Conservation (phyloP, 208 protist genomes). For the Crithidia mellificae region DNA sequence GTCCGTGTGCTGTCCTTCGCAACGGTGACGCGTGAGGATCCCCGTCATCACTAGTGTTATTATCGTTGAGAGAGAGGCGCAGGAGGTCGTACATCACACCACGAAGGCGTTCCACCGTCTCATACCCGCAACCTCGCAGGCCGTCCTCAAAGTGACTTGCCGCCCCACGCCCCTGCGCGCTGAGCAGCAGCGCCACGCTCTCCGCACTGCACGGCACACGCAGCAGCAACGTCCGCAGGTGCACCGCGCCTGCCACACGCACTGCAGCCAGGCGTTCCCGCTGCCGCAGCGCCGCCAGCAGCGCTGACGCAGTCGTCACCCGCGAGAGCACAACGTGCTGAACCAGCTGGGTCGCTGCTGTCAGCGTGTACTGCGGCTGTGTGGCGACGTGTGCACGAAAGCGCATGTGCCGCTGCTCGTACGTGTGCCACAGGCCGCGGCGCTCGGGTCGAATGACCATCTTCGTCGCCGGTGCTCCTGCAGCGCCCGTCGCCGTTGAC, state of each 20-base stretch:
- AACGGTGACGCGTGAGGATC: too few species aligned
- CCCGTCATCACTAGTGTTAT: too few species aligned
- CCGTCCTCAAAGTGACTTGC: conserved; percentile 38
- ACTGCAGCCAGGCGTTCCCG: conserved; percentile 40
- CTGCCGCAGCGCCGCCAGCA: conserved; percentile 32
- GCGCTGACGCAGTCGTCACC: conserved; percentile 9
- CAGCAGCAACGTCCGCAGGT: conserved; percentile 28
- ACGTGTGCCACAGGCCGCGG: conserved; percentile 6
- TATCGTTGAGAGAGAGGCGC: conserved; percentile 6
- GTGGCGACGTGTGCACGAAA: conserved; percentile 25
- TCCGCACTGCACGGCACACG: conserved; percentile 39
- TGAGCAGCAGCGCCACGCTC: conserved; percentile 38
- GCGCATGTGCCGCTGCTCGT: conserved; percentile 26
- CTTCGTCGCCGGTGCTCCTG: not conserved
- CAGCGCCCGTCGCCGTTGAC: too few species aligned
- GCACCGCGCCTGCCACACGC: conserved; percentile 41
- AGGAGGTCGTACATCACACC: conserved; percentile 22
- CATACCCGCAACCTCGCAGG: conserved; percentile 19
- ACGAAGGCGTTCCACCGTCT: conserved; percentile 18
- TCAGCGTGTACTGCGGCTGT: conserved; percentile 29
- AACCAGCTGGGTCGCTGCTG: conserved; percentile 33
- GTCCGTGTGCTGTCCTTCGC: too few species aligned
- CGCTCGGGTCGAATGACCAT: too few species aligned
- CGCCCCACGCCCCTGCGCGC: conserved; percentile 25
- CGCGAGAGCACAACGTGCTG: conserved; percentile 27